These are phyloP conservation scores for Blastocystis sp. DNA, from an alignment of 352 stramenopile genomes.

Conservation along the genomic window DNA sequence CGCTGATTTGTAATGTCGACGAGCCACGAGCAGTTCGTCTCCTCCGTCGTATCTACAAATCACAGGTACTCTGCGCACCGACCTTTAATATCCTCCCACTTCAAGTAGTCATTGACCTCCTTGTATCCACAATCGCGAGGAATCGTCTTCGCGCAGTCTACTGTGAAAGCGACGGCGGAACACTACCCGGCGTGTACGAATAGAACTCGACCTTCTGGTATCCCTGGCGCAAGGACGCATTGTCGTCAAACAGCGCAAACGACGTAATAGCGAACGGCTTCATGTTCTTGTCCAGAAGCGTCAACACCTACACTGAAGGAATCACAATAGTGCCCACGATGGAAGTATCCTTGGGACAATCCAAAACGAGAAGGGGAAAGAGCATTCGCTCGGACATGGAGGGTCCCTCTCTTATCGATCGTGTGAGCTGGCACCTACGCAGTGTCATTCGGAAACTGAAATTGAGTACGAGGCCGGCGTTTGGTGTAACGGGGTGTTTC, in stretches of 20 bases:
- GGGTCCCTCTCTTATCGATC: slow-evolving; percentile 31
- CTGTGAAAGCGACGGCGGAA: not conserved
- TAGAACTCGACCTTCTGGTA: slow-evolving; percentile 66
- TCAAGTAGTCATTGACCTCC: slow-evolving; percentile 57
- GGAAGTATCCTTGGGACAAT: slow-evolving; percentile 39
- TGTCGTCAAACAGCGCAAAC: slow-evolving; percentile 42
- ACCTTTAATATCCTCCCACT: slow-evolving; percentile 58
- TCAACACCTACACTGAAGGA: slow-evolving; percentile 32
- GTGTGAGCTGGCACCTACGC: slow-evolving; percentile 50
- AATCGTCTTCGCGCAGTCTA: slow-evolving; percentile 12
- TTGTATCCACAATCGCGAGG: slow-evolving; percentile 38
- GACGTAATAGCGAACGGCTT: slow-evolving; percentile 55
- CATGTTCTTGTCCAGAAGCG: slow-evolving; percentile 64
- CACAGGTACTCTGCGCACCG: not conserved
- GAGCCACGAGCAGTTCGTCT: slow-evolving; percentile 16
- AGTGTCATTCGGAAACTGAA: not conserved
- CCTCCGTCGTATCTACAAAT: slow-evolving; percentile 11
- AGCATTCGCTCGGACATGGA: slow-evolving; percentile 23
- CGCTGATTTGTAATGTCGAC: slow-evolving; percentile 1
- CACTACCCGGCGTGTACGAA: slow-evolving; percentile 1
- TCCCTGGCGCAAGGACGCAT: slow-evolving; percentile 32
- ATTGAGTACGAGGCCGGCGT: slow-evolving; percentile 45
- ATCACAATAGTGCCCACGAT: not conserved
- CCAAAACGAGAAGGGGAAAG: slow-evolving; percentile 22
- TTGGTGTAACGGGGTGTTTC: slow-evolving; percentile 40